phyloP scores from a whole-genome alignment of 768 basidiomycete species.

The Phylloporus scabripes region DNA sequence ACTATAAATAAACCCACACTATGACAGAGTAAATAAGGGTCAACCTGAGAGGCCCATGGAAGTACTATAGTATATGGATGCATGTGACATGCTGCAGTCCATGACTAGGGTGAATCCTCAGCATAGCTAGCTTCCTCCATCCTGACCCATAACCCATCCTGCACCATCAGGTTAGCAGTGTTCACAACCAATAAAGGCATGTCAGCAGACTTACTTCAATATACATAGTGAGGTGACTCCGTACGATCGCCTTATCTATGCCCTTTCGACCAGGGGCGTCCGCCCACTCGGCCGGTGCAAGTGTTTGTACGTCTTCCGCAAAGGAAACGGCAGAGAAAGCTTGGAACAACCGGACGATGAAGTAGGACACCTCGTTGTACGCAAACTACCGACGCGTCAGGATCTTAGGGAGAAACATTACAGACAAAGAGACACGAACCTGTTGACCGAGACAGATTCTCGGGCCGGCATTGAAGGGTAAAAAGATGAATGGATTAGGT shows the following conservation, averaged over 20 bases:
- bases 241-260: slow-evolving; percentile 42
- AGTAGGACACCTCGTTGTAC: slow-evolving; percentile 60
- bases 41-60: too few relatives aligned
- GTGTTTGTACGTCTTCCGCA: slow-evolving; percentile 41
- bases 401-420: not conserved
- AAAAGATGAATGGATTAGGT: slow-evolving; percentile 49
- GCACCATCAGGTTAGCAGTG: not conserved
- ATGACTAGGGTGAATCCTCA: not conserved
- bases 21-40: too few relatives aligned
- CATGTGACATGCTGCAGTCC: too few relatives aligned
- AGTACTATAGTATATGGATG: not conserved
- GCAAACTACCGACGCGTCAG: slow-evolving; percentile 42
- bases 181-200: not conserved
- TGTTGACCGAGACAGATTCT: slow-evolving; percentile 37
- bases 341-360: slow-evolving; percentile 57
- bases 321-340: slow-evolving; percentile 37
- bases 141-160: slow-evolving; percentile 27
- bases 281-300: slow-evolving; percentile 44
- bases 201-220: slow-evolving; percentile 32
- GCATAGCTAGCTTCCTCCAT: slow-evolving; percentile 15
- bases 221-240: slow-evolving; percentile 51
- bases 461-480: slow-evolving; percentile 38
- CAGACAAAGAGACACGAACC: slow-evolving; percentile 8
- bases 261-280: slow-evolving; percentile 30
- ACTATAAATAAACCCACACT: too few relatives aligned